Evolutionary conservation across 2,329 filamentous ascomycete genomes (phyloP), one percentile per base, ranked within the genome.

Genomic region (Penicillium sp.): DNA sequence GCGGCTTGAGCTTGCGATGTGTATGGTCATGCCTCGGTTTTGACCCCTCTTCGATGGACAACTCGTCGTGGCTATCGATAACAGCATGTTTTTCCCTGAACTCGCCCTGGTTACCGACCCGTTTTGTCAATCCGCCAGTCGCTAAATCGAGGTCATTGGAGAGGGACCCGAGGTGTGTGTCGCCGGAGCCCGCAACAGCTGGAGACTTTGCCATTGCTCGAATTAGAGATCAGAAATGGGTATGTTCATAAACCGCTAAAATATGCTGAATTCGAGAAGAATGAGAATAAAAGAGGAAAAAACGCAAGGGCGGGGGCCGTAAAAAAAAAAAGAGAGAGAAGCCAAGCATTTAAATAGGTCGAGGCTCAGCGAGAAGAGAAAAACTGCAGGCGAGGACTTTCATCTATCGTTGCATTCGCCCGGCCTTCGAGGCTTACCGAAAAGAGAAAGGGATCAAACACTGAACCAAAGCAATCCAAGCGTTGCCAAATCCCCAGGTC

Each of bases 1-100:
- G 70, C 15, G 79, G 75, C 63, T 80, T 81, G 21, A 82, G 69
- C 61, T 75, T 78, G 58, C 79, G 76, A 38, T 76, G 76, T 1
- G 78, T 80, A 53, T 73, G 67, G 49, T 78, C 75, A 31, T 67
- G 66, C 21, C 61, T 62, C 1, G 69, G 65, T 53, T 71, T 69
- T 11, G 64, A 69, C n/a, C 63, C 69, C 26, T 66, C 68, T 30
- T 66, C 67, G 30, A 74, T 64, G 0, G 69, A 72, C 19, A 68
- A 72, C 19, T 65, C 64, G 29, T 68, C 67, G 26, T 63, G 58
- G 53, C 66, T 62, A 49, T 65, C 64, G 11, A 64, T 47, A 5
- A 66, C 55, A 7, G 63, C 38, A 31, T 56, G 45, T 53, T 73
- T 71, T 46, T 71, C 69, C 9, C 62, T 29, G 7, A 62, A 29